phyloP scores from a whole-genome alignment of 1,284 basidiomycete genomes.

The Inonotus obliquus region DNA sequence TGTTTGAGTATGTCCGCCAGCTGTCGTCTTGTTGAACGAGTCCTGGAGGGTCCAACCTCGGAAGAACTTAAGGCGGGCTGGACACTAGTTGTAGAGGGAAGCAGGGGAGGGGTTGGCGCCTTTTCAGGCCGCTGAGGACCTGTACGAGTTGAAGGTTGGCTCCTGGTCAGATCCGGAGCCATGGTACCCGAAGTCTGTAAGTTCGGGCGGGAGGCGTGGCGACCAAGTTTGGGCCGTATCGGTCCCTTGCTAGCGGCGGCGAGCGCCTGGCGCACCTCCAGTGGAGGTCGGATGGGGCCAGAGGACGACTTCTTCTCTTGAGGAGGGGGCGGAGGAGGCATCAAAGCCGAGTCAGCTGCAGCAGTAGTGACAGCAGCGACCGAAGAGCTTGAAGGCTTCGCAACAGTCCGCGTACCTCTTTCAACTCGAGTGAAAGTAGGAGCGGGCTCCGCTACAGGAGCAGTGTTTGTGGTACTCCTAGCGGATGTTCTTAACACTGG shows the following conservation, averaged over 20 bases:
- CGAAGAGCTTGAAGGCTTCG: conserved; percentile 12
- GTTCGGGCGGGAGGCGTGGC: conserved; percentile 2
- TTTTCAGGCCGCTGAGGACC: conserved; percentile 10
- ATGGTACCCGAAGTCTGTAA: neutral
- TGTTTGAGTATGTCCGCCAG: neutral
- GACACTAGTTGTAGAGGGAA: neutral
- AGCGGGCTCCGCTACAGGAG: neutral
- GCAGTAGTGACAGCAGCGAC: conserved; percentile 5
- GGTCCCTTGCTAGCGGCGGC: neutral
- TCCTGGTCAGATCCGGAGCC: neutral
- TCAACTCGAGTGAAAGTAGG: neutral
- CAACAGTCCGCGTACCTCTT: neutral
- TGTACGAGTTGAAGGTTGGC: neutral
- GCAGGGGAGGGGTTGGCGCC: neutral
- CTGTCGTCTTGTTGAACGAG: neutral
- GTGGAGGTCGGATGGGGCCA: conserved; percentile 14
- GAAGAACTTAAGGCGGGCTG: too few species aligned
- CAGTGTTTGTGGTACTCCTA: neutral
- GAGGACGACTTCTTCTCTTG: neutral
- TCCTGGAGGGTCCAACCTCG: too few species aligned
- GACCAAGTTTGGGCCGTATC: neutral
- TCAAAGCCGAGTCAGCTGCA: neutral
- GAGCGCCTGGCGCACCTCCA: conserved; percentile 8
- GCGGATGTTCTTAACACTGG: neutral
- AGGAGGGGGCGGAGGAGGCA: conserved; percentile 4